A percentile compares a stretch with the other conserved stretches of the same genome.
These are phyloP conservation scores for Trichosporon asahii DNA, from an alignment of 1,284 basidiomycete genomes.

Conservation along the genomic window DNA sequence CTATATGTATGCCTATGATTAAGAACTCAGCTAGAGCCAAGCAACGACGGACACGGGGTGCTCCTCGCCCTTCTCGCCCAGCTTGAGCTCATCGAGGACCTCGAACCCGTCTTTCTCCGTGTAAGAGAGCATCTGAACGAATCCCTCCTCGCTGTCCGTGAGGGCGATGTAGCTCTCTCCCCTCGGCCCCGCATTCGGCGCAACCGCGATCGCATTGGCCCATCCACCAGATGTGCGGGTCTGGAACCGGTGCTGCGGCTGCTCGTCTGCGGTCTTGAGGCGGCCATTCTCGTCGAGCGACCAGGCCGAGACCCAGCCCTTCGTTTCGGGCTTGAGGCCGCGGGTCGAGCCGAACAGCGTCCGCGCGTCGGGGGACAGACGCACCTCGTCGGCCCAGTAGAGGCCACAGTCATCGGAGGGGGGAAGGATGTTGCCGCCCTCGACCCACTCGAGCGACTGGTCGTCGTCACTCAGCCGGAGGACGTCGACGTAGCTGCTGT, in stretches of 20 bases:
- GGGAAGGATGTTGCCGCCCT: constrained; percentile 27
- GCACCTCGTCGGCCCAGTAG: constrained; percentile 50
- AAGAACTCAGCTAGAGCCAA: not conserved
- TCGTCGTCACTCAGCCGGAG: constrained; percentile 20
- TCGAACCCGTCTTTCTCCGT: constrained; percentile 27
- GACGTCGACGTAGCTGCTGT: constrained; percentile 27
- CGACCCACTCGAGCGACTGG: constrained; percentile 23
- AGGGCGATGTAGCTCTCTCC: constrained; percentile 41
- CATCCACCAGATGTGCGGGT: constrained; percentile 52
- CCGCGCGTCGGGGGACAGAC: constrained; percentile 37
- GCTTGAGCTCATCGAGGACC: constrained; percentile 26
- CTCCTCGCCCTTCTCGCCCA: constrained; percentile 19
- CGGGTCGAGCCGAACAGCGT: constrained; percentile 40
- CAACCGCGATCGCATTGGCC: constrained; percentile 52
- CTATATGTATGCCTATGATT: not conserved
- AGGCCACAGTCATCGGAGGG: constrained; percentile 12
- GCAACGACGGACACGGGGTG: not conserved
- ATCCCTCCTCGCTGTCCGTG: constrained; percentile 49
- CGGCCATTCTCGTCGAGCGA: constrained; percentile 32
- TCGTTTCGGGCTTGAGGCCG: constrained; percentile 39
- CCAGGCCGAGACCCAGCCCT: constrained; percentile 49
- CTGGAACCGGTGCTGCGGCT: constrained; percentile 31
- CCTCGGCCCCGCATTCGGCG: constrained; percentile 28
- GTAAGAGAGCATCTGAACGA: constrained; percentile 42
- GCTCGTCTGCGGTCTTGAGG: constrained; percentile 7